Evolutionary conservation across 257 asterid genomes (phyloP).

Genomic region (Gentiana macrophylla): DNA sequence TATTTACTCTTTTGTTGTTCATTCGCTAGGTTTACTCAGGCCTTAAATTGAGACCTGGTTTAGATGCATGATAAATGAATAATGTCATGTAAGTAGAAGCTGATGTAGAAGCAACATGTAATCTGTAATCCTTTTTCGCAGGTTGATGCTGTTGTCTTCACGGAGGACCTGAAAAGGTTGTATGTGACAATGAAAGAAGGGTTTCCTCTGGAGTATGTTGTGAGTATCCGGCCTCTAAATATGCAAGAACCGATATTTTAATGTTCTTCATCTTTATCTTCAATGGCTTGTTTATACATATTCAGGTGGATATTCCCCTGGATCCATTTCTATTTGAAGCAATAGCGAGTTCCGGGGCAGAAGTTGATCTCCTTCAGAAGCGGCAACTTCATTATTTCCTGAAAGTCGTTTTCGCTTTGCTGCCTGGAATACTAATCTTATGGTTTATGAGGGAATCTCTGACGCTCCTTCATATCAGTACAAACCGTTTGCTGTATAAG

Average conservation of each 20-base stretch:
- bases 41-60: neutral
- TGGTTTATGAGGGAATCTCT: conserved; percentile 87
- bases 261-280: conserved; percentile 7
- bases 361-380: conserved; percentile 91
- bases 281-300: conserved; percentile 13
- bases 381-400: conserved; percentile 78
- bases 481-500: conserved; percentile 69
- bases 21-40: too few relatives aligned
- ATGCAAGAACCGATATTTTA: conserved; percentile 1
- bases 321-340: conserved; percentile 95
- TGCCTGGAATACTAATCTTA: conserved; percentile 80
- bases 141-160: conserved; percentile 92
- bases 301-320: conserved; percentile 92
- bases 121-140: conserved; percentile 20
- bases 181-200: conserved; percentile 97
- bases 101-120: neutral
- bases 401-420: conserved; percentile 62
- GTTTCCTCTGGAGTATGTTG: conserved; percentile 83
- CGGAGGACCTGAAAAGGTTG: conserved; percentile 92
- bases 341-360: conserved; percentile 81
- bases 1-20: neutral
- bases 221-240: conserved; percentile 35
- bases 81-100: neutral
- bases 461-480: conserved; percentile 69
- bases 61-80: neutral